Base-by-base conservation (phyloP, 257 asterid species). In the Ilex aquifolium region DNA sequence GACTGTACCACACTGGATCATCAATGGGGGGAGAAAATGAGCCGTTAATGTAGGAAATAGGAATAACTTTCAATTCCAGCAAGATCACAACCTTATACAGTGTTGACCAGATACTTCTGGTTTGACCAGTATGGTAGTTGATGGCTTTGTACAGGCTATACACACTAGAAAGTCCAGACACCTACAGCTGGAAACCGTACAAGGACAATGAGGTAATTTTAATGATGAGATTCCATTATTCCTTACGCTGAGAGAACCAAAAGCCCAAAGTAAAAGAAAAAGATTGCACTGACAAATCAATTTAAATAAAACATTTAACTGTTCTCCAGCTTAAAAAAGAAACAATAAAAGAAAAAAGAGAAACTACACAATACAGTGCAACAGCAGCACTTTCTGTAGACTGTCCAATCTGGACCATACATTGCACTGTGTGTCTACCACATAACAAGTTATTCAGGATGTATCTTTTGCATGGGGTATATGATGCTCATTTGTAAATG, bases 181-280 rank as follows among this genome's bases (percentile, higher is more conserved):
- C 58, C 63, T 66, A 74, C 88, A 81, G 85, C 88, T 82, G 87
- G 88, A 81, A 65, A 68, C 69, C 44, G 80, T 77, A 76, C 70
- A 70, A 85, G 83, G 91, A 83, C 82, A 85, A 69, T 65, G 70
- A 74, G 88, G 27, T 21, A 78, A 78, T 83, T 76, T 75, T 74
- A 57, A 73, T 59, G 69, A 65, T 62, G 68, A 80, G 90, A 87
- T 88, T 83, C 96, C 92, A 76, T 81, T 72, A 82, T 80, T 79
- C 83, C 71, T 67, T 73, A 65, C 72, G 76, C 71, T 80, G 58
- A 59, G 63, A 75, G 71, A 67, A 72, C 79, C 83, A 67, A 69
- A 65, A 74, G n/a, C 65, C 70, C 62, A 70, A 63, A 69, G 71
- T 42, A 62, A 82, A 80, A 79, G 77, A 73, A 83, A 83, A 82